Evolutionary conservation across 768 basidiomycete species (phyloP).

Genomic region (Kwoniella heveanensis): DNA sequence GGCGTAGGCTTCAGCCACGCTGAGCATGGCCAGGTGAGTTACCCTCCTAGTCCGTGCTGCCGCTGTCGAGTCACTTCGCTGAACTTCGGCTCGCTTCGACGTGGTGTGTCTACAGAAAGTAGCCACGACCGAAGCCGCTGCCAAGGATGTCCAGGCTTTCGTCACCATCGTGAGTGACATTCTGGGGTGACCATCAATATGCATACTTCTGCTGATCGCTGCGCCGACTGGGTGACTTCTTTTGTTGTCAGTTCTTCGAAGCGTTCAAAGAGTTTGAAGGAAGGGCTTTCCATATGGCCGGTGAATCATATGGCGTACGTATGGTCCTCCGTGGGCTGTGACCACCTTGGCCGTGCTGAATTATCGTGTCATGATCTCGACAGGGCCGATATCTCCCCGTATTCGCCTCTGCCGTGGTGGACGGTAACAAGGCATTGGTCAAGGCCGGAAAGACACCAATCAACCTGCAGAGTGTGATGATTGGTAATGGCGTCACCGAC

Average conservation of each 20-base stretch:
- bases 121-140: conserved; percentile 77
- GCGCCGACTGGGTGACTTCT: not conserved
- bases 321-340: no score
- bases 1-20: conserved; percentile 59
- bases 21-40: conserved; percentile 63
- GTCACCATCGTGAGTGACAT: conserved; percentile 62
- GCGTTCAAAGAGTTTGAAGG: conserved; percentile 73
- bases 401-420: conserved; percentile 75
- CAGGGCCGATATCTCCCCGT: conserved; percentile 55
- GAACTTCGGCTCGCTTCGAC: not conserved
- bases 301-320: conserved; percentile 72
- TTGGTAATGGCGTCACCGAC: conserved; percentile 62
- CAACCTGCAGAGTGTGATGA: conserved; percentile 72
- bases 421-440: conserved; percentile 66
- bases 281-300: conserved; percentile 70
- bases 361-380: conserved; percentile 9
- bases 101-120: conserved; percentile 58
- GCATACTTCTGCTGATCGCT: not conserved
- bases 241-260: conserved; percentile 64
- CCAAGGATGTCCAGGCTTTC: conserved; percentile 73
- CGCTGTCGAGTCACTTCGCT: not conserved
- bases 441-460: conserved; percentile 62
- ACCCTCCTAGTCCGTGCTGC: not conserved
- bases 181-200: not conserved
- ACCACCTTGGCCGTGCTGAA: no score